phyloP scores from a whole-genome alignment of 2,329 filamentous ascomycete genomes.

The Microascus cirrosus region DNA sequence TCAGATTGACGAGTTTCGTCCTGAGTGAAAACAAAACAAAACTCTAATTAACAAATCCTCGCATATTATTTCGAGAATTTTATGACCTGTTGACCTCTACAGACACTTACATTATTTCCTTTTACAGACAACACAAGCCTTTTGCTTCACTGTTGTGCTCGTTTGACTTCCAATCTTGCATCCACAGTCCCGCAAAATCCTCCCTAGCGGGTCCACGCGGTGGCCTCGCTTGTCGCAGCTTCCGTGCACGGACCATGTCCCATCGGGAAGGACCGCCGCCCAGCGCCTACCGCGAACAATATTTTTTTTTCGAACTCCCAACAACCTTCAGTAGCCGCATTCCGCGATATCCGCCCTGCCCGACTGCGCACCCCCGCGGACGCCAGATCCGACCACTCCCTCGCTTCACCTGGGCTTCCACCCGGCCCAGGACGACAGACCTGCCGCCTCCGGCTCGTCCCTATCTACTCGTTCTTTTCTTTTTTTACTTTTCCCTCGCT shows the following conservation, averaged over 20 bases:
- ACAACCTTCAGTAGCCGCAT: neutral
- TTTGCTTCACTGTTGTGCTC: neutral
- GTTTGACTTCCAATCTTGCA: neutral
- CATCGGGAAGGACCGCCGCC: neutral
- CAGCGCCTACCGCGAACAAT: neutral
- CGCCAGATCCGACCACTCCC: neutral
- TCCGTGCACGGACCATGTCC: neutral
- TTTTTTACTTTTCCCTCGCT: neutral
- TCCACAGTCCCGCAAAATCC: neutral
- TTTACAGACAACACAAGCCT: too few species aligned
- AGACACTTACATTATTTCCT: too few species aligned
- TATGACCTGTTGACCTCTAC: too few species aligned
- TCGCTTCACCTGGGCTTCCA: neutral
- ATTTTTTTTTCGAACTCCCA: conserved; percentile 1
- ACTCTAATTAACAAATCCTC: neutral
- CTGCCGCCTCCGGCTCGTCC: neutral
- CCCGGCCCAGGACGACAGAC: neutral
- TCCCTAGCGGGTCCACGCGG: neutral
- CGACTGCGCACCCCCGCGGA: neutral
- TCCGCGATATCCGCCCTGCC: neutral
- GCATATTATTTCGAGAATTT: too few species aligned
- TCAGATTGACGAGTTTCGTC: neutral
- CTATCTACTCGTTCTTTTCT: neutral
- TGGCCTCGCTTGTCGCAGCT: neutral
- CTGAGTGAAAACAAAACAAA: neutral